phyloP scores from a whole-genome alignment of 1,284 basidiomycete species.

The Rhodofomes roseus region DNA sequence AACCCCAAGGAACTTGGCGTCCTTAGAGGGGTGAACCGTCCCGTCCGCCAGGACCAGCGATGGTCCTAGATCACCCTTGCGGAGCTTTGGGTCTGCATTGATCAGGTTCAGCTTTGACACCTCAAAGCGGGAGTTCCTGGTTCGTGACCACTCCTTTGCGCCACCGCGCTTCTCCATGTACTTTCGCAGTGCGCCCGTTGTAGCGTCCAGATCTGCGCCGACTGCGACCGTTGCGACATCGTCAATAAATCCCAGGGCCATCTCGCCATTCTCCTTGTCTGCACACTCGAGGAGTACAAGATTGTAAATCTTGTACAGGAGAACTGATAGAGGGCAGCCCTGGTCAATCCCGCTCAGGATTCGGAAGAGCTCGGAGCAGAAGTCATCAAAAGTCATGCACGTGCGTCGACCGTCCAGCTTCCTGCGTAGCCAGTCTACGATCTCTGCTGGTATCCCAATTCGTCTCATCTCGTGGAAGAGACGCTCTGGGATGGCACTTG shows the following conservation, averaged over 20 bases:
- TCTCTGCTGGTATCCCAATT: too few species aligned
- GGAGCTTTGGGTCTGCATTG: too few species aligned
- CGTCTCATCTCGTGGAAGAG: neutral
- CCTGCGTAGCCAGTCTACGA: too few species aligned
- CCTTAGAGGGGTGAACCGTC: too few species aligned
- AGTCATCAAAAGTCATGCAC: conserved; percentile 32
- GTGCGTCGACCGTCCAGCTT: too few species aligned
- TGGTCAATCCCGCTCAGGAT: too few species aligned
- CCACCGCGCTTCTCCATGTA: conserved; percentile 21
- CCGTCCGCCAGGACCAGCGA: too few species aligned
- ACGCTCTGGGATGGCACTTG: too few species aligned
- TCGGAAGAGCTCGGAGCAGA: conserved; percentile 15
- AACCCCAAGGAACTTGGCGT: too few species aligned
- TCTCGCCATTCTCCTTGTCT: conserved; percentile 8
- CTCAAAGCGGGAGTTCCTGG: conserved; percentile 27
- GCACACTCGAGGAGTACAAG: conserved; percentile 21
- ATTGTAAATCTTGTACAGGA: conserved; percentile 34
- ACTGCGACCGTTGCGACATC: conserved; percentile 19
- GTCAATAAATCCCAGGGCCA: conserved; percentile 28
- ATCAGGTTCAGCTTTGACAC: too few species aligned
- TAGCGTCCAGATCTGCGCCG: conserved; percentile 11
- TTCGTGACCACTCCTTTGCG: conserved; percentile 16
- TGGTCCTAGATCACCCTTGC: too few species aligned
- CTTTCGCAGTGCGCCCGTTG: conserved; percentile 11
- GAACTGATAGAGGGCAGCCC: too few species aligned